Evolutionary conservation across 2,329 filamentous ascomycete species (phyloP).

Genomic region (Alternaria ethzedia): DNA sequence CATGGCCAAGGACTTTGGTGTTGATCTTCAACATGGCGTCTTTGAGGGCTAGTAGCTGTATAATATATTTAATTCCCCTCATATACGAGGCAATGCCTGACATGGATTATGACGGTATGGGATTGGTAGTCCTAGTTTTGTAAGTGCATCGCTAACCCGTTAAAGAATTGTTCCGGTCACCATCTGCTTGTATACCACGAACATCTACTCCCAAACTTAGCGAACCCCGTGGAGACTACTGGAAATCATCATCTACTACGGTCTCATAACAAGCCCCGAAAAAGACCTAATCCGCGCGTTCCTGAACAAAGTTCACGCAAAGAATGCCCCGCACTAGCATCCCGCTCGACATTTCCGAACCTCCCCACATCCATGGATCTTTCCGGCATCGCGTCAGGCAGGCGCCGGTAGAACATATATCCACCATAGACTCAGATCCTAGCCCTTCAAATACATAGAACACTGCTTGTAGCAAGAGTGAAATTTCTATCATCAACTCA

Average conservation of each 20-base stretch:
- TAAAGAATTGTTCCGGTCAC: not conserved
- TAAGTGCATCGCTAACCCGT: not conserved
- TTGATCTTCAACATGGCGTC: slow-evolving; percentile 85
- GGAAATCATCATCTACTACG: not conserved
- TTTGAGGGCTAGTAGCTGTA: slow-evolving; percentile 73
- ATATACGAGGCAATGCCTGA: not conserved
- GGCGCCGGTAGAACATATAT: slow-evolving; percentile 28
- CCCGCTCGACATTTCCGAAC: slow-evolving; percentile 13
- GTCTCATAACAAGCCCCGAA: slow-evolving; percentile 7
- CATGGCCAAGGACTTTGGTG: slow-evolving; percentile 88
- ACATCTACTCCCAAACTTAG: not conserved
- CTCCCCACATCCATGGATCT: slow-evolving; percentile 11
- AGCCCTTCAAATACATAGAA: not conserved
- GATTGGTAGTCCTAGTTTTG: not conserved
- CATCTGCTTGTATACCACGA: not conserved
- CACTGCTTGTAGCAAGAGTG: not conserved
- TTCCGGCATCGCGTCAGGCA: slow-evolving; percentile 19
- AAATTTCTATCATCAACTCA: not conserved
- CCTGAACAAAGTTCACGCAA: slow-evolving; percentile 1
- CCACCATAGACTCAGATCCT: slow-evolving; percentile 10
- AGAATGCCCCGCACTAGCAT: not conserved
- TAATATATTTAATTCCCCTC: slow-evolving; percentile 1
- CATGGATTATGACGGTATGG: not conserved
- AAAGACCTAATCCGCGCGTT: not conserved
- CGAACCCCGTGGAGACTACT: not conserved